Evolutionary conservation across 805 yeast species (phyloP), one percentile per base, ranked within the genome.

Genomic region (Saccharomycopsis olivae): DNA sequence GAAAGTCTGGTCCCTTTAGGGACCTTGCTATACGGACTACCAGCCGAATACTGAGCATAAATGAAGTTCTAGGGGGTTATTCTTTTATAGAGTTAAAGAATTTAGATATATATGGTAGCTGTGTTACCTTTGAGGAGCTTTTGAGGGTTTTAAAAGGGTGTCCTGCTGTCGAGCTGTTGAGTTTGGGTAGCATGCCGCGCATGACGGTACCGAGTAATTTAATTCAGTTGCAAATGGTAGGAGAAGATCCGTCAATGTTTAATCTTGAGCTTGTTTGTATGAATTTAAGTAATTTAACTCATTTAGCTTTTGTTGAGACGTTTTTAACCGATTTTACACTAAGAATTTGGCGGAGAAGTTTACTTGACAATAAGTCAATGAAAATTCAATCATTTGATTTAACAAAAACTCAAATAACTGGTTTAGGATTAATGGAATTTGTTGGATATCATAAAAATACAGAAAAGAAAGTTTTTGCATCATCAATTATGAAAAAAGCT

Each of bases 371-470:
- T 17, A 17, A 23, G 19, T 15, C 10, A n/a, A 25, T 15, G 9
- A 15, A 32, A 2, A 35, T 45, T 18, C 35, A 36, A 33, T 16
- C 24, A 10, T 33, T 45, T n/a, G 48, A 45, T 30, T 36, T 45
- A 19, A 41, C 43, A 17, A 38, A 38, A 19, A 38, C 37, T 18
- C 10, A 16, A 3, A 10, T 41, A 4, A 38, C 43, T 10, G 46
- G 48, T n/a, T 24, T 17, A 19, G 48, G 46, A 20, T 11, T 45
- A 23, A 20, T 45, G 40, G 40, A 38, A 3, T 40, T 45, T 29
- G 30, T 45, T 18, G 46, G 28, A 15, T 45, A 41, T 24, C 33
- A 32, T 23, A 23, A 16, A 2, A 30, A 34, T 28, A 30, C n/a
- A 29, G 18, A 43, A 28, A 30, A 35, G 14, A 8, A 4, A 3